Evolutionary conservation across 2,329 filamentous ascomycete genomes (phyloP).

Genomic region (Scytalidium sp.): DNA sequence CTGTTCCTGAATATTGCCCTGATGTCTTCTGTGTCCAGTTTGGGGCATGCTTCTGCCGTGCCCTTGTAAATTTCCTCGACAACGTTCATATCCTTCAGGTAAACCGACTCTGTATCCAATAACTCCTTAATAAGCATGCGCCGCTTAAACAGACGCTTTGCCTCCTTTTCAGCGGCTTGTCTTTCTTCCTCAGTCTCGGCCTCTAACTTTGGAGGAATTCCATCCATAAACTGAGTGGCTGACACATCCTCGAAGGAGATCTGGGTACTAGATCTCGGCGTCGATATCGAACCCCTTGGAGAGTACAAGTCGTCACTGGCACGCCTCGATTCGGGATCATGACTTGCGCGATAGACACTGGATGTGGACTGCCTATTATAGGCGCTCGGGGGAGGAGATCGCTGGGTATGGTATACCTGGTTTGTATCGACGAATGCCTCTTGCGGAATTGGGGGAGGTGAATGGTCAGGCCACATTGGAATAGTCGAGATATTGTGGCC

Average conservation of each 20-base stretch:
- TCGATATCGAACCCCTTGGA: constrained; percentile 23
- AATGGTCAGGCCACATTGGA: constrained; percentile 19
- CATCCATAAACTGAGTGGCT: constrained; percentile 12
- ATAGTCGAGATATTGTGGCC: constrained; percentile 13
- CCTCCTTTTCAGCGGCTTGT: constrained; percentile 50
- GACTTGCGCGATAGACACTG: constrained; percentile 19
- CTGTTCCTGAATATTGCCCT: constrained; percentile 92
- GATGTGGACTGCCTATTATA: constrained; percentile 20
- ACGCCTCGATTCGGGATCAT: constrained; percentile 22
- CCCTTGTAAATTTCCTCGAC: constrained; percentile 97
- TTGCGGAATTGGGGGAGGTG: constrained; percentile 14
- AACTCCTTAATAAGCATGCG: constrained; percentile 87
- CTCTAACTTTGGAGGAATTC: constrained; percentile 6
- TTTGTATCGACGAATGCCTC: constrained; percentile 6
- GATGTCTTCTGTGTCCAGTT: constrained; percentile 78
- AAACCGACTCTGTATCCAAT: constrained; percentile 87
- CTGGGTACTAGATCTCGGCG: constrained; percentile 27
- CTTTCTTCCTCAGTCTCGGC: constrained; percentile 30
- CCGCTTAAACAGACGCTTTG: constrained; percentile 74
- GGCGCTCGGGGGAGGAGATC: constrained; percentile 15
- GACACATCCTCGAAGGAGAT: constrained; percentile 16
- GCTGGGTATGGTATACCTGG: constrained; percentile 11
- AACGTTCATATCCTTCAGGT: constrained; percentile 94
- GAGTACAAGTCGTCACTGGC: constrained; percentile 27
- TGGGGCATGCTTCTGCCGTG: constrained; percentile 77